Percentiles rank a stretch among this genome's conserved stretches.
Evolutionary conservation across 495 filamentous ascomycete species (phyloP).

Genomic region (Penicillium taxi): DNA sequence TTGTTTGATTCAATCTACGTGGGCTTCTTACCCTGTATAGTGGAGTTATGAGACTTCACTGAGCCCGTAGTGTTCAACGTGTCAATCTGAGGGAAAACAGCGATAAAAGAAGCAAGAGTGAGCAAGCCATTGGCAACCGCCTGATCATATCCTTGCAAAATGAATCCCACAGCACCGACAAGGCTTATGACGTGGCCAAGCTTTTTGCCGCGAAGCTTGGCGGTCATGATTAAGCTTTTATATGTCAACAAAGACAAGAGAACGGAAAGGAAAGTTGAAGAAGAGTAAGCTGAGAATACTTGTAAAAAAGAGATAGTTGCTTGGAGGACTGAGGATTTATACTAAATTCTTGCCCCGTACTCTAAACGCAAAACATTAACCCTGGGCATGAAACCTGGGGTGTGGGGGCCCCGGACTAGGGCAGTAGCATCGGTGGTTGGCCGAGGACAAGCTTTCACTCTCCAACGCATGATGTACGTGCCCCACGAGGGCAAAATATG

Average conservation of each 20-base stretch:
- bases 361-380: no score
- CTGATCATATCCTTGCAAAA: slow-evolving; percentile 44
- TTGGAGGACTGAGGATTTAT: no score
- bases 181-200: slow-evolving; percentile 12
- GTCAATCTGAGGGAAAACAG: slow-evolving; percentile 43
- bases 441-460: no score
- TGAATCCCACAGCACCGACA: slow-evolving; percentile 21
- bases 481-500: background rate
- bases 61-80: slow-evolving; percentile 32
- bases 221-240: slow-evolving; percentile 7
- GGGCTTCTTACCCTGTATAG: slow-evolving; percentile 17
- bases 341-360: no score
- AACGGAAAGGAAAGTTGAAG: background rate
- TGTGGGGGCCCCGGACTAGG: slow-evolving; percentile 1
- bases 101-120: slow-evolving; percentile 25
- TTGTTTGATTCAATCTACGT: background rate
- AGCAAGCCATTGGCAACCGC: slow-evolving; percentile 31
- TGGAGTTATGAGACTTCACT: slow-evolving; percentile 27
- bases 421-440: background rate
- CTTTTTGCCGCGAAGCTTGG: slow-evolving; percentile 11
- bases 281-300: background rate
- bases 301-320: background rate
- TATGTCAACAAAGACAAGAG: background rate
- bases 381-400: no score
- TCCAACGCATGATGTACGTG: background rate